Evolutionary conservation across 306 rosid species (phyloP), one percentile per base, ranked within the genome.

Genomic region (Fragaria ananassa): DNA sequence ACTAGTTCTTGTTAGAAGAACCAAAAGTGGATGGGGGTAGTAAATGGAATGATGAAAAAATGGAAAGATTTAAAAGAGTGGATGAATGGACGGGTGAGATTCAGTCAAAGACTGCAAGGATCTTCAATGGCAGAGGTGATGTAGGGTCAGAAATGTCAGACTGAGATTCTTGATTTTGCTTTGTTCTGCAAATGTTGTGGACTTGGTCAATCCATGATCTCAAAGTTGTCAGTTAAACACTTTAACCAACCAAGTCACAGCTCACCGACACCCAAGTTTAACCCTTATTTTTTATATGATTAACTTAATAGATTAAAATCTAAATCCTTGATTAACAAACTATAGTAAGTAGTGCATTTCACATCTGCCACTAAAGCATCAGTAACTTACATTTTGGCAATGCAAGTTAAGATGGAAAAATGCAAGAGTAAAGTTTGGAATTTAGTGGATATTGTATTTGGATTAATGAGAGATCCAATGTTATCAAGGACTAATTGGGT

Each of bases 61-160:
- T 23, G 1, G n/a, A n/a, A 74, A 68, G 61, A 77, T 39, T 42
- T 34, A 72, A 23, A 4, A 63, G 7, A 23, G 35, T 25, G 61
- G 47, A 17, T 17, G 5, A 69, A 82, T 86, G 85, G 80, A 88
- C 71, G 93, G 86, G 54, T 78, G 57, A 76, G 87, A 87, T 89
- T 65, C 15, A 74, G 94, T 93, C 97, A 93, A 90, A 86, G 83
- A 70, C 54, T 71, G 61, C 77, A 66, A 70, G 80, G 84, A 85
- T 82, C 79, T 86, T 78, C 73, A 41, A 47, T 34, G 44, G 83
- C 58, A 68, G 81, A 71, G 25, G 5, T 3, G n/a, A 47, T 45
- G 71, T 29, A 47, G 80, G 74, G 83, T 81, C 85, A 83, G 76
- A 84, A 62, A 64, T 85, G 91, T 85, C 96, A 85, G 90, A 78